phyloP scores from a whole-genome alignment of 441 rosid genomes.

The Croton setiger region DNA sequence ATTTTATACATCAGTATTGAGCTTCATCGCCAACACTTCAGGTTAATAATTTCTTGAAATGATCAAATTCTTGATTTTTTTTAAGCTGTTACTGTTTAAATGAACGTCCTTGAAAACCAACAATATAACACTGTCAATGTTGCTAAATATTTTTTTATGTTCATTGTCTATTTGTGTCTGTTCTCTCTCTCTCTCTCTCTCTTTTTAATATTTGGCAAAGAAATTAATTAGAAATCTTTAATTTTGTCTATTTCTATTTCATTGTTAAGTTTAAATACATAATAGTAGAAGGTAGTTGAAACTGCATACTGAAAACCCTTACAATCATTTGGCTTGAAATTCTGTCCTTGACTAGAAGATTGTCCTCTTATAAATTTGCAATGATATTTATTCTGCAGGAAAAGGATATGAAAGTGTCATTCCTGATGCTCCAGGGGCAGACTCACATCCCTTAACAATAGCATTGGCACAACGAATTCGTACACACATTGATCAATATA shows the following conservation, averaged over 20 bases:
- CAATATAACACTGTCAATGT: not conserved
- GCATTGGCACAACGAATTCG: conserved; percentile 57
- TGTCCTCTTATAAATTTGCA: not conserved
- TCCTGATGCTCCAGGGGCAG: conserved; percentile 76
- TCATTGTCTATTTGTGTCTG: not conserved
- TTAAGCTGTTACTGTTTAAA: conserved; percentile 1
- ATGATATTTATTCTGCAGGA: conserved; percentile 31
- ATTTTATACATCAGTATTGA: conserved; percentile 76
- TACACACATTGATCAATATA: conserved; percentile 52
- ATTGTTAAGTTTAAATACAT: not conserved
- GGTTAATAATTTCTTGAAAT: conserved; percentile 30
- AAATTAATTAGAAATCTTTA: not conserved
- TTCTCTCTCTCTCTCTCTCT: too few relatives aligned
- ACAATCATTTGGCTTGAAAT: not conserved
- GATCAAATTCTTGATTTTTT: not conserved
- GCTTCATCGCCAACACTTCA: conserved; percentile 66
- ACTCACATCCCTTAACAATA: conserved; percentile 51
- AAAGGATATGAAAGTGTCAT: conserved; percentile 71
- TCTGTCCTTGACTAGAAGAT: not conserved
- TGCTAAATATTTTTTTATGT: not conserved
- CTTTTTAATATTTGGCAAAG: not conserved
- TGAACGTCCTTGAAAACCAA: not conserved
- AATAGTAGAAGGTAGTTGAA: too few relatives aligned
- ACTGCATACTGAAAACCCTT: not conserved
- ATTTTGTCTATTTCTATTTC: not conserved